Evolutionary conservation across 179 eudicot species (phyloP), one percentile per base, ranked within the genome.

Genomic region (Silene coronaria): DNA sequence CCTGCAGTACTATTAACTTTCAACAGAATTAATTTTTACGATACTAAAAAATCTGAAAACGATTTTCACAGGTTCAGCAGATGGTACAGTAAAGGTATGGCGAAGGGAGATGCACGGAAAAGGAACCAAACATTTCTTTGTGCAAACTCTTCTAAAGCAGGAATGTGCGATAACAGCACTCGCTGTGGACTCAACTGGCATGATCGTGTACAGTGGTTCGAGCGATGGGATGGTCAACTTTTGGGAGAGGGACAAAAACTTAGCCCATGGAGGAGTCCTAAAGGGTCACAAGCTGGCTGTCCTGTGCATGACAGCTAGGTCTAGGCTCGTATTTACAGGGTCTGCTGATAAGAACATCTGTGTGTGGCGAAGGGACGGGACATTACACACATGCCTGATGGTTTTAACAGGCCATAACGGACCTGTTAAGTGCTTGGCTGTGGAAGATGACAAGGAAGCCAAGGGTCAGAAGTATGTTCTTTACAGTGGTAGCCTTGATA

Each of bases 61-160:
- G 16, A 65, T 67, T 67, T 92, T 88, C 70, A 86, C 97, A 0
- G 96, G 91, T 0, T 92, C 99, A 0, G 97, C 99, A 0, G 97
- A 95, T 32, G 97, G 99, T 34, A 92, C 87, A 13, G 91, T 95
- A 68, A 95, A 95, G 79, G 97, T 85, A 0, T 95, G 99, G 97
- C 84, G 86, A 30, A 72, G 94, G 66, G 95, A 90, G 69, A 34
- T 83, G 85, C 78, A 90, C 58, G 77, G 94, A 78, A 32, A 84
- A 72, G 76, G 38, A 5, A 80, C 80, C 1, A 85, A 84, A 21
- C 97, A 91, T 36, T 60, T 62, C n/a, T 76, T 79, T 6, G 78
- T 81, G 6, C 90, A 89, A 72, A 88, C 90, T 5, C 82, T 91
- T 0, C 19, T 90, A 3, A 86, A 83, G 48, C 95, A 91, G 61